These are phyloP conservation scores for Xylaria sp. DNA, from an alignment of 2,329 filamentous ascomycete species.

Conservation along the genomic window DNA sequence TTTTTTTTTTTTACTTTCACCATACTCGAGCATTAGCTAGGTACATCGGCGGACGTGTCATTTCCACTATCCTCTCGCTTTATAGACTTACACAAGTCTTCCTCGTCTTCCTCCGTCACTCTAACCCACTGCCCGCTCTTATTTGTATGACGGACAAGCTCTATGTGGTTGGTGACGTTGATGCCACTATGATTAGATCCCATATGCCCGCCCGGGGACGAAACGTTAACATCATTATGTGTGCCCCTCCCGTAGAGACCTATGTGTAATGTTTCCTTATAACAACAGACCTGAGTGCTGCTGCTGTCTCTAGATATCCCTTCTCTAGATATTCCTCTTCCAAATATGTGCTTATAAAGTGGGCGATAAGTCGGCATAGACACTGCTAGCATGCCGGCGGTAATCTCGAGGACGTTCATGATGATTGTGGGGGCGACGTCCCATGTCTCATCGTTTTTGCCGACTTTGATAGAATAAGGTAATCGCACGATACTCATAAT, in stretches of 20 bases:
- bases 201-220: constrained; percentile 28
- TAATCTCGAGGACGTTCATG: constrained; percentile 29
- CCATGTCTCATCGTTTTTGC: constrained; percentile 31
- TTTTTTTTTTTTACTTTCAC: neutral
- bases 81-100: constrained; percentile 6
- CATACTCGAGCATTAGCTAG: neutral
- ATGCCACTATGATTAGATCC: constrained; percentile 24
- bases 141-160: constrained; percentile 32
- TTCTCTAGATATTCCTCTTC: neutral
- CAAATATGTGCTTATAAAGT: constrained; percentile 21
- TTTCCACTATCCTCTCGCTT: constrained; percentile 1
- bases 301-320: neutral
- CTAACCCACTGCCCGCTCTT: constrained; percentile 35
- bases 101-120: constrained; percentile 34
- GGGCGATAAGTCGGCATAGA: constrained; percentile 34
- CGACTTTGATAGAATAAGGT: constrained; percentile 24
- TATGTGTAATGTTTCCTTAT: constrained; percentile 29
- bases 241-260: constrained; percentile 19
- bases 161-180: constrained; percentile 38
- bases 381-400: constrained; percentile 30
- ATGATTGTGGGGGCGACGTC: constrained; percentile 21
- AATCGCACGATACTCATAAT: constrained; percentile 32
- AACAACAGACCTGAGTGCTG: neutral
- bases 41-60: neutral
- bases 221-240: constrained; percentile 29